Percentiles rank a stretch among this genome's conserved stretches.
Evolutionary conservation across 257 asterid genomes (phyloP).

Genomic region (Ballota nigra): DNA sequence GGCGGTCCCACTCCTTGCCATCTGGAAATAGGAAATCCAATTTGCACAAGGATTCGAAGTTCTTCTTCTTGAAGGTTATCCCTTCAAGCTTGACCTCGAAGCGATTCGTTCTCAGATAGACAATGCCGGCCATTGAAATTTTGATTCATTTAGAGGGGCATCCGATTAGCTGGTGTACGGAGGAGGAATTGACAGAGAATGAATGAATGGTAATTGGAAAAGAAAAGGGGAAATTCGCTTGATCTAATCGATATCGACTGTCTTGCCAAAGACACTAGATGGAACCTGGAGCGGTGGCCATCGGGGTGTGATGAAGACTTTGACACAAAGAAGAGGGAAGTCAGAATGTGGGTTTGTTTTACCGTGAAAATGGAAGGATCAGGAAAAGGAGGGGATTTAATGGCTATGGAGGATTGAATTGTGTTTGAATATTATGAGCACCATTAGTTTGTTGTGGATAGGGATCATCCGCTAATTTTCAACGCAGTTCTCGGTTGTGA

Average conservation of each 20-base stretch:
- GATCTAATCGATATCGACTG: neutral
- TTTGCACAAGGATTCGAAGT: slow-evolving; percentile 67
- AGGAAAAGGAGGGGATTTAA: slow-evolving; percentile 21
- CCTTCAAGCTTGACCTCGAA: slow-evolving; percentile 93
- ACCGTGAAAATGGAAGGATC: slow-evolving; percentile 9
- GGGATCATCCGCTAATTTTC: neutral
- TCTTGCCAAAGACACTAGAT: slow-evolving; percentile 19
- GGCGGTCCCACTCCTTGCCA: slow-evolving; percentile 57
- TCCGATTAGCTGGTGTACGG: neutral
- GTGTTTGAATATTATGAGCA: neutral
- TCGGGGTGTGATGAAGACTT: slow-evolving; percentile 21
- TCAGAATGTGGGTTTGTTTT: neutral
- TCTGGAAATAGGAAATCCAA: slow-evolving; percentile 76
- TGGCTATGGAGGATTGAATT: slow-evolving; percentile 1
- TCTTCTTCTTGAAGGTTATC: slow-evolving; percentile 71
- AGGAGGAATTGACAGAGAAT: neutral
- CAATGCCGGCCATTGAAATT: slow-evolving; percentile 60
- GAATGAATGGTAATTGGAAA: too few relatives aligned
- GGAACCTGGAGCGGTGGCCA: slow-evolving; percentile 31
- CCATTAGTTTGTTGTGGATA: neutral
- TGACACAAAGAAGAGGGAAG: slow-evolving; percentile 19
- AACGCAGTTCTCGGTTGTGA: neutral
- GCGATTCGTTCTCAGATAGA: slow-evolving; percentile 65
- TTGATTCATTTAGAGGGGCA: neutral
- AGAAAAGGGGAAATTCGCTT: neutral